phyloP scores from a whole-genome alignment of 148 eudicot genomes.

The Polygonum aviculare region DNA sequence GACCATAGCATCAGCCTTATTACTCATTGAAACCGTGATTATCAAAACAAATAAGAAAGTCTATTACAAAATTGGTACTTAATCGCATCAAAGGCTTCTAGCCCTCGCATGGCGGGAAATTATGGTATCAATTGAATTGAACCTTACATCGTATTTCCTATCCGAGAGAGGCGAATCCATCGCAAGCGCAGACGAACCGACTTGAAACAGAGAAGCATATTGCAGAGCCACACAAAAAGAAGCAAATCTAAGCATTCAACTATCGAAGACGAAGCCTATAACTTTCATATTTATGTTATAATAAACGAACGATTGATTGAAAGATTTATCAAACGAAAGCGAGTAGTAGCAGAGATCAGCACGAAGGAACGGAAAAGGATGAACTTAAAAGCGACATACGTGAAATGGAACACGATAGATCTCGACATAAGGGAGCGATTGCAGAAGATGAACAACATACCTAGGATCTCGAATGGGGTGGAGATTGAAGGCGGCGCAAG shows the following conservation, averaged over 20 bases:
- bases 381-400: background rate
- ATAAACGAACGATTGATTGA: background rate
- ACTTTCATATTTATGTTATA: background rate
- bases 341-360: background rate
- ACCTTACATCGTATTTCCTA: background rate
- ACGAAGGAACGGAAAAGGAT: background rate
- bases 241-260: background rate
- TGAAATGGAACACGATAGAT: background rate
- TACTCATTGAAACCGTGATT: too few relatives aligned
- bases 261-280: background rate
- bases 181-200: background rate
- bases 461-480: conserved; percentile 7
- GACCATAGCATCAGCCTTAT: background rate
- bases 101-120: background rate
- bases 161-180: background rate
- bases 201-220: background rate
- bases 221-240: background rate
- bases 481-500: background rate
- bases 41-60: background rate
- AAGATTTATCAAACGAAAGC: background rate
- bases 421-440: background rate
- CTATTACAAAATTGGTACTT: background rate
- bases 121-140: background rate
- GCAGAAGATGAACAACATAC: background rate
- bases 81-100: background rate